Percentiles rank a stretch among this genome's conserved stretches.
phyloP scores from a whole-genome alignment of 768 basidiomycete genomes.

The Termitomyces eurrhizus region DNA sequence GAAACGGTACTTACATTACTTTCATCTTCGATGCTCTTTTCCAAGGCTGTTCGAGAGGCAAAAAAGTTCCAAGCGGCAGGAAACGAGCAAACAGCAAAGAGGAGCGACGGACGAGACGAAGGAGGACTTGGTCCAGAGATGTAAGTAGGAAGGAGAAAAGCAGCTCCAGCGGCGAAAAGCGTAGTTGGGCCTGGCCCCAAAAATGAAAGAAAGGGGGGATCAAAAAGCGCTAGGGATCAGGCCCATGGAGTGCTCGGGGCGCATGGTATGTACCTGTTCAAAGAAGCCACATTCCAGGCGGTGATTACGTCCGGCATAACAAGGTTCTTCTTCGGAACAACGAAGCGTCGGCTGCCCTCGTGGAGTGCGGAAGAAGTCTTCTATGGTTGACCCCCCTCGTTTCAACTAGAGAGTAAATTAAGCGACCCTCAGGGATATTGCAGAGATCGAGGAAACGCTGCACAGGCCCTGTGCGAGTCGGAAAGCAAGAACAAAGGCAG shows the following conservation, averaged over 20 bases:
- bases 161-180: not conserved
- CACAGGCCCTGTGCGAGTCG: not conserved
- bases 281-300: conserved; percentile 19
- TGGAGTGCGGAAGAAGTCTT: conserved; percentile 8
- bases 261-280: conserved; percentile 24
- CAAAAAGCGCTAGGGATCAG: conserved; percentile 13
- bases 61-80: not conserved
- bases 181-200: conserved; percentile 1
- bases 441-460: no score
- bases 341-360: not conserved
- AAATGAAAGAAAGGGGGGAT: conserved; percentile 15
- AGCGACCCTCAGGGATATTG: not conserved
- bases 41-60: not conserved
- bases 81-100: not conserved
- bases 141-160: conserved; percentile 13
- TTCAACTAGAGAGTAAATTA: not conserved
- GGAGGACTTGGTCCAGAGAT: not conserved
- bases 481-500: not conserved
- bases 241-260: conserved; percentile 27
- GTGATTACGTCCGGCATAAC: conserved; percentile 15
- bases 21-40: conserved; percentile 9
- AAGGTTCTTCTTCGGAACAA: not conserved
- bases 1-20: conserved; percentile 13
- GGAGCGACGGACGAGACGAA: not conserved
- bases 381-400: not conserved